Conservation (phyloP, 495 filamentous ascomycete genomes). For the Aspergillus hancockii region DNA sequence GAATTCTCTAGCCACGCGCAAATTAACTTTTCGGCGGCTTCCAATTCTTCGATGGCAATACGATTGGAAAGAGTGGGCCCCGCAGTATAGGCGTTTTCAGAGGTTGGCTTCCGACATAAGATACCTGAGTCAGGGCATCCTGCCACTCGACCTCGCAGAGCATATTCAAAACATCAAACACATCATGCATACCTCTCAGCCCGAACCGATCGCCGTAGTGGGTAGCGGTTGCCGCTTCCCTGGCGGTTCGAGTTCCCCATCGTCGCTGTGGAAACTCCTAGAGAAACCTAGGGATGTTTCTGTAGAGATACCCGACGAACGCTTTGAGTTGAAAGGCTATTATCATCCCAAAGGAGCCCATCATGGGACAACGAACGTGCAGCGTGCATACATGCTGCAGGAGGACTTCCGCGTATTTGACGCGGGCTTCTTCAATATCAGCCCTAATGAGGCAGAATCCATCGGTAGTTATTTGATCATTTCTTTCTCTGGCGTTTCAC, state of each 20-base stretch:
- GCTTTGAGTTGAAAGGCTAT: conserved; percentile 44
- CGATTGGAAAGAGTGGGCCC: too few relatives aligned
- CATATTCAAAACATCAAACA: too few relatives aligned
- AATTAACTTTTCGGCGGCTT: too few relatives aligned
- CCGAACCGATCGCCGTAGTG: conserved; percentile 48
- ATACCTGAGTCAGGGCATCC: too few relatives aligned
- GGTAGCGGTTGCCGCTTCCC: conserved; percentile 57
- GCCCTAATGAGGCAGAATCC: conserved; percentile 52
- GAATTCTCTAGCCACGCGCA: too few relatives aligned
- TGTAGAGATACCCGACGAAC: conserved; percentile 33
- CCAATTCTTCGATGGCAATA: too few relatives aligned
- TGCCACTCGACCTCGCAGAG: too few relatives aligned
- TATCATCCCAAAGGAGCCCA: conserved; percentile 36
- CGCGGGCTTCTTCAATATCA: conserved; percentile 61
- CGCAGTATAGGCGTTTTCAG: too few relatives aligned
- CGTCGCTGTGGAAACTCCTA: conserved; percentile 40
- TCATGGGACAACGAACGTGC: conserved; percentile 39
- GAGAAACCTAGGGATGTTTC: conserved; percentile 32
- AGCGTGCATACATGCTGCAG: conserved; percentile 46
- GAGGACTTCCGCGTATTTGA: conserved; percentile 51
- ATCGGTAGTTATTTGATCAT: conserved; percentile 57
- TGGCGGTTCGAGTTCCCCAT: conserved; percentile 38
- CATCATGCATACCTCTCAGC: too few relatives aligned
- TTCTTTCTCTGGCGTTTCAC: too few relatives aligned
- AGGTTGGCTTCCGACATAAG: too few relatives aligned